Evolutionary conservation across 2,329 filamentous ascomycete genomes (phyloP), one percentile per base, ranked within the genome.

Genomic region (Aureobasidium sp.): DNA sequence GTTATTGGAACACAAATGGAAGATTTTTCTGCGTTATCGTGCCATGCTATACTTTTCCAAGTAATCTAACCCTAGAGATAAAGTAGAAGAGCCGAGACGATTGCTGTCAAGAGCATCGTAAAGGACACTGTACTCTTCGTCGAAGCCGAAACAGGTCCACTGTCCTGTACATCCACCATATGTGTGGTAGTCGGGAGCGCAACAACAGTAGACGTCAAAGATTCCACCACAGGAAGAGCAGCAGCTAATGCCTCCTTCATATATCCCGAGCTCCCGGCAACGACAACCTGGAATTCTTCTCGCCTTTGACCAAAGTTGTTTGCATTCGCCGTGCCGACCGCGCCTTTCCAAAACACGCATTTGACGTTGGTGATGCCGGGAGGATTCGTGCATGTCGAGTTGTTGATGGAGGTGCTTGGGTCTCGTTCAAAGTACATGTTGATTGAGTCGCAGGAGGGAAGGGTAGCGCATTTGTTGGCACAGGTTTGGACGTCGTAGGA

Each of bases 331-430:
- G 63, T 25, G 41, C 31, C 64, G 37, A 73, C 67, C 11, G 64
- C 65, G 5, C 68, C 67, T 48, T 67, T 66, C 67, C 66, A 72
- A 48, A 69, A 64, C 7, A 68, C 67, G 52, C 72, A 73, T 63
- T 74, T 73, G 62, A 65, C 63, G 36, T 70, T 70, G 20, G 69
- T 72, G 17, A 69, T 65, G 22, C 70, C 70, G 0, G 69, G 11
- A 20, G 75, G 75, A 52, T 76, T 70, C 9, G 66, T 56, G 65
- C 75, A 77, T 17, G 44, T 29, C 20, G 56, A 59, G 61, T 68
- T 65, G 41, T 61, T 68, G 5, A 74, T 71, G 42, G 69, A 64
- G 17, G 73, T 25, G 8, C 65, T 67, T 7, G 53, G 53, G 17
- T 57, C 53, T 42, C 53, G 22, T 20, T 57, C 53, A n/a, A 31